Conservation (phyloP, 1,284 basidiomycete genomes). For the Naganishia sp. region DNA sequence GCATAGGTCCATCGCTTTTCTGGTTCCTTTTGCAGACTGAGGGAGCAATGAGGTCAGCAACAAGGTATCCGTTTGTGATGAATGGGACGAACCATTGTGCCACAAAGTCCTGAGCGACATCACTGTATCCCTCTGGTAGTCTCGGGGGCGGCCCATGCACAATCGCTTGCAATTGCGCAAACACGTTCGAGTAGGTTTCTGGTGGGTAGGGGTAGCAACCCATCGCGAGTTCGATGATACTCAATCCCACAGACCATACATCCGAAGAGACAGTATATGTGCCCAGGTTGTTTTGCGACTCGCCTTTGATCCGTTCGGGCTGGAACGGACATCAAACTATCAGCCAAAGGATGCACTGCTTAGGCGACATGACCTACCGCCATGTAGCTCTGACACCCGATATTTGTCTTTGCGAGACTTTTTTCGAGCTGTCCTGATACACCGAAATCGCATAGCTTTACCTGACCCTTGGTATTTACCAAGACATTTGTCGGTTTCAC, state of each 20-base stretch:
- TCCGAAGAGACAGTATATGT: slow-evolving; percentile 97
- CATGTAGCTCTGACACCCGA: slow-evolving; percentile 99
- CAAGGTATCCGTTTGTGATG: neutral
- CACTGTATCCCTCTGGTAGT: slow-evolving; percentile 63
- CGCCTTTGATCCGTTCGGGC: slow-evolving; percentile 94
- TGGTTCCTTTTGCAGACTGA: slow-evolving; percentile 75
- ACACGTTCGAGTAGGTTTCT: slow-evolving; percentile 96
- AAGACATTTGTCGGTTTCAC: slow-evolving; percentile 98
- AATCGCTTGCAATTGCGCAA: slow-evolving; percentile 93
- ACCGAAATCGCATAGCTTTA: slow-evolving; percentile 97
- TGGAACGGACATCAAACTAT: slow-evolving; percentile 43
- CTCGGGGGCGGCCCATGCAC: slow-evolving; percentile 90
- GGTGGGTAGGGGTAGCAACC: slow-evolving; percentile 96
- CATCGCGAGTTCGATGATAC: slow-evolving; percentile 88
- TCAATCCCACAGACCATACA: slow-evolving; percentile 96
- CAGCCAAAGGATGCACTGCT: slow-evolving; percentile 21
- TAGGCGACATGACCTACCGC: slow-evolving; percentile 64
- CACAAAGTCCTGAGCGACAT: slow-evolving; percentile 57
- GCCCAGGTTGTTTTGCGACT: slow-evolving; percentile 78
- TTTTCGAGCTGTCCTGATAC: slow-evolving; percentile 97
- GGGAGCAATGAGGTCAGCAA: slow-evolving; percentile 54
- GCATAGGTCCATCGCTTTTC: slow-evolving; percentile 78
- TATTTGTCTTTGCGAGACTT: slow-evolving; percentile 95
- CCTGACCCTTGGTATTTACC: slow-evolving; percentile 80
- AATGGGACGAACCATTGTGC: slow-evolving; percentile 54